Base-by-base conservation (phyloP, 1,284 basidiomycete species). In the Flammula alnicola region DNA sequence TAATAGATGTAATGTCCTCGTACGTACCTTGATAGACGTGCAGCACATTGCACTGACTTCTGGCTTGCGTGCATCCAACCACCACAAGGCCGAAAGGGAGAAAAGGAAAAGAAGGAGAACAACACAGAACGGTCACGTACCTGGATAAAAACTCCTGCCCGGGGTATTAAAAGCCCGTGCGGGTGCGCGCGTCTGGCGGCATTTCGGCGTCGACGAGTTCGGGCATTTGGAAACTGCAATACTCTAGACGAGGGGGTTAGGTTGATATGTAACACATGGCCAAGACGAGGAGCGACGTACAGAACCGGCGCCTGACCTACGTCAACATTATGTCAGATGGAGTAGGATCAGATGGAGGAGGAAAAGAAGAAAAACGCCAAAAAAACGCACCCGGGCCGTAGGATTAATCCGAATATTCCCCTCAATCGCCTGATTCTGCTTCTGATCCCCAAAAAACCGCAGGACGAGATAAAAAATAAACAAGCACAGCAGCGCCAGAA, bases 391-490 rank as follows among this genome's bases (percentile, higher is more conserved):
- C n/a, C n/a, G n/a, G n/a, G n/a, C n/a, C n/a, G 84, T 86, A 1
- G 66, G 73, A 64, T 91, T 91, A 57, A 90, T 75, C 38, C 73
- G 65, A n/a, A 76, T 79, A 57, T 91, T 91, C 3, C 78, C 78
- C 56, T 83, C 82, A 56, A 90, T 75, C 11, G 71, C 71, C 1
- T 66, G 68, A 45, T 83, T 82, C 54, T 73, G 73, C 0, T 70
- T 69, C 47, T 72, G 66, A 43, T 75, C 68, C 4, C 67, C 63
- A 61, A 78, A 78, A 53, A 77, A 86, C 16, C 71, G 70, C 58
- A 92, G 63, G 60, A 95, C 81, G 2, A 93, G 93, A 61, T 91
- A 94, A 35, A 84, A 81, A 19, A 87, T 80, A 65, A 95, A 95
- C 6, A 95, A 79, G 44, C 67, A 68, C 29, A 88, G 63, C 27